Base-by-base conservation (phyloP, 1,284 basidiomycete genomes). In the Moniliophthora roreri region DNA sequence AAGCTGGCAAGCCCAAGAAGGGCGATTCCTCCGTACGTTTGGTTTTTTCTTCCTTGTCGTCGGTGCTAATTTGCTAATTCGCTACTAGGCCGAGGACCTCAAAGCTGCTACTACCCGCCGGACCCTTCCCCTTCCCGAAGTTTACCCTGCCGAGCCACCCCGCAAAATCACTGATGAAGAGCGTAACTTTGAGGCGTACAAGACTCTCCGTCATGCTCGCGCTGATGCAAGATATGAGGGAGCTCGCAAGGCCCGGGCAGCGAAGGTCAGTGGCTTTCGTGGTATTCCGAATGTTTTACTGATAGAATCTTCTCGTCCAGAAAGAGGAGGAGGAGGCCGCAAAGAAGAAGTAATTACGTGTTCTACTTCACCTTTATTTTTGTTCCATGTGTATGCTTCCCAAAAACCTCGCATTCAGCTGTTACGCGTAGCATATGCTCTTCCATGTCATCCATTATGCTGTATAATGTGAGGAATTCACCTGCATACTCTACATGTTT, bases 101-200 rank as follows among this genome's bases (percentile, higher is more conserved):
- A 82, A 78, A 62, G 86, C 91, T 56, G 72, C 85, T 65, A 91
- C 89, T 62, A 92, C 91, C 63, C 91, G 92, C 63, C 71, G 74
- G 48, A 66, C 84, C 58, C 67, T 92, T 65, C 79, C 93, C 57
- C 78, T 96, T 60, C 87, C 91, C 56, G 68, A 82, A 55, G 67
- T 83, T 56, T 85, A 83, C 73, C 73, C 75, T 56, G 81, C 80
- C 66, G 97, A 99, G 77, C 77, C 82, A 53, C 95, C 97, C 67
- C 93, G 96, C 71, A 89, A 92, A 75, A 98, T 99, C 73, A 94
- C 94, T 61, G 76, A 79, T 53, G 93, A 94, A 69, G 96, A 99
- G 78, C 91, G 89, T 72, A 84, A 89, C 63, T 90, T 93, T 79
- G 69, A 90, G 67, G 94, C 95, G 16, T 98, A 84, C 88, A 84